A percentile compares a stretch with the other conserved stretches of the same genome.
phyloP scores from a whole-genome alignment of 2,329 filamentous ascomycete genomes.

The Colletotrichum orchidophilum region DNA sequence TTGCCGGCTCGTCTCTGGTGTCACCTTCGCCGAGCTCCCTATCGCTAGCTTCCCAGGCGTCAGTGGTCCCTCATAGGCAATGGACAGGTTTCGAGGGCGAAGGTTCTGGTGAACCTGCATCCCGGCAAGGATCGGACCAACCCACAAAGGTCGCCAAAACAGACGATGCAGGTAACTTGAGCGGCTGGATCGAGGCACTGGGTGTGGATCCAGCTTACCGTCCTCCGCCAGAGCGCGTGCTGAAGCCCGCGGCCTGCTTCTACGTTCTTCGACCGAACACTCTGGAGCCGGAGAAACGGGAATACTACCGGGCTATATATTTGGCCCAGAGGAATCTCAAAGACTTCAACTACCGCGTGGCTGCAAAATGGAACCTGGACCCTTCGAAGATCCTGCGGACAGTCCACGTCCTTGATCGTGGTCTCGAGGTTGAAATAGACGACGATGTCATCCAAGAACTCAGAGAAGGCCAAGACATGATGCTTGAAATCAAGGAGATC shows the following conservation, averaged over 20 bases:
- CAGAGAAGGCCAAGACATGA: conserved; percentile 92
- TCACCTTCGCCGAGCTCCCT: conserved; percentile 74
- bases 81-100: conserved; percentile 69
- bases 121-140: conserved; percentile 60
- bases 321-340: conserved; percentile 78
- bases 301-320: conserved; percentile 87
- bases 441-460: conserved; percentile 88
- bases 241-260: conserved; percentile 86
- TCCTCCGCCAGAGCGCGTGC: conserved; percentile 75
- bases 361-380: conserved; percentile 84
- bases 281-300: conserved; percentile 59
- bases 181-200: conserved; percentile 88
- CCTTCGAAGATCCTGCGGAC: conserved; percentile 75
- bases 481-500: conserved; percentile 70
- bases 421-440: conserved; percentile 86
- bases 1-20: conserved; percentile 68
- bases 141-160: conserved; percentile 61
- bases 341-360: conserved; percentile 78
- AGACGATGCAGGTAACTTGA: conserved; percentile 72
- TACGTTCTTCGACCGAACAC: conserved; percentile 73
- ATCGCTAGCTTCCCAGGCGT: conserved; percentile 67
- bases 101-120: conserved; percentile 56
- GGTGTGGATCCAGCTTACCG: conserved; percentile 90
- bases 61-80: conserved; percentile 47
- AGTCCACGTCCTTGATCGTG: conserved; percentile 76